Base-by-base conservation (phyloP, 495 filamentous ascomycete genomes). In the Wilcoxina mikolae region DNA sequence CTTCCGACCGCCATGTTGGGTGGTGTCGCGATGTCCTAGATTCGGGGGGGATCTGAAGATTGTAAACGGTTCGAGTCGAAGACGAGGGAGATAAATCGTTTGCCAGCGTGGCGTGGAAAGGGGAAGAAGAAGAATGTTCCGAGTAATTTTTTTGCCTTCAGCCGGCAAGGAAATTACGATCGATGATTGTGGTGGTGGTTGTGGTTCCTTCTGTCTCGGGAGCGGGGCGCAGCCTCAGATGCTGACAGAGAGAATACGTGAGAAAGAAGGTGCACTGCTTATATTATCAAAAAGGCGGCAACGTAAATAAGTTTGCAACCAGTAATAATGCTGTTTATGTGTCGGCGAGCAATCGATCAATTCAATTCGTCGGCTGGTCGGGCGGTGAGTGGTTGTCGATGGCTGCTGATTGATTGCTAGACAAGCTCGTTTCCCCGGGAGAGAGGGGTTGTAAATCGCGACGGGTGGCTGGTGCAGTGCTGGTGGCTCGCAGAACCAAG, bases 1-100 rank as follows among this genome's bases (percentile, higher is more conserved):
- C 57, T 62, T 17, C 57, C 48, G 55, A 64, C 55, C 35, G 52
- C 56, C 60, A 64, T 63, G 47, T 12, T 50, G 47, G 47, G 47
- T 27, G 47, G 43, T 18, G 11, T 18, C 23, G 11, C n/a, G 24
- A 25, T 26, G 4, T 12, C 10, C n/a, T 15, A 2, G 47, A 18
- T 27, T 11, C 12, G n/a, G 20, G 11, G 20, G 22, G 20, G 47
- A 11, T 50, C 20, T n/a, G 22, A 25, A 50, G 20, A 25, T 3
- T 7, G 47, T 10, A 27, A 25, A 33, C n/a, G 26, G 26, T 15
- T 29, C 20, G 12, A 15, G 47, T 50, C 11, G 22, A 11, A 11
- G 11, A 11, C 20, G 22, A 17, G 20, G 27, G 22, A 9, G 26
- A 11, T 4, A 25, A 24, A 33, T n/a, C 22, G 47, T 10, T 27